Base-by-base conservation (phyloP, 2,329 filamentous ascomycete genomes). In the Neocucurbitaria cava region DNA sequence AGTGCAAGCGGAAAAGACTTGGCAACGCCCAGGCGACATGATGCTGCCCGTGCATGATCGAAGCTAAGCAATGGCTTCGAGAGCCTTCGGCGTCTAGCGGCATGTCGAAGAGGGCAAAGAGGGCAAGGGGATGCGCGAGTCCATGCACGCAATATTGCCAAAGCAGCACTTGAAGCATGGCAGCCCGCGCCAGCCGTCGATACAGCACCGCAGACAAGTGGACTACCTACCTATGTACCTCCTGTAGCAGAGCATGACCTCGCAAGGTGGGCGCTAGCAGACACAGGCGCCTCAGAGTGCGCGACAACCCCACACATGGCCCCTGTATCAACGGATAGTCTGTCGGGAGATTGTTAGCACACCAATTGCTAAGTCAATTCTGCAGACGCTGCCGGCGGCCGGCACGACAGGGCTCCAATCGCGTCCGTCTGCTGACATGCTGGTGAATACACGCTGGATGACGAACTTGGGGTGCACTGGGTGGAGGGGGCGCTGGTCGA, bases 321-420 rank as follows among this genome's bases (percentile, higher is more conserved):
- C 56, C 51, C 51, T 58, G 18, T 15, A 49, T 36, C n/a, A 13
- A 51, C 60, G 64, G 65, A 51, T 64, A 62, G 58, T 59, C 20
- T 56, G 54, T 57, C 64, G 62, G 64, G 64, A 54, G 42, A 67
- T 67, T 59, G 51, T 54, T 59, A 41, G 35, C 42, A 52, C 40
- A 56, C 49, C 48, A 45, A 61, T 62, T 65, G 58, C 45, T 62
- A 61, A 58, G 33, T 18, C 49, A 38, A 48, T 41, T 46, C 36
- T 43, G 44, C 38, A 46, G 40, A 41, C 26, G 52, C 31, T 50
- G 56, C 52, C 54, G 58, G 21, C 56, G 52, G 56, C 56, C 33
- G 28, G 28, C 8, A 31, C 28, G 11, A 26, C 24, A 26, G 38
- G 45, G 49, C 54, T 56, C 44, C 56, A 59, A 60, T 58, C 51